phyloP scores from a whole-genome alignment of 768 basidiomycete genomes.

The Imleria badia region DNA sequence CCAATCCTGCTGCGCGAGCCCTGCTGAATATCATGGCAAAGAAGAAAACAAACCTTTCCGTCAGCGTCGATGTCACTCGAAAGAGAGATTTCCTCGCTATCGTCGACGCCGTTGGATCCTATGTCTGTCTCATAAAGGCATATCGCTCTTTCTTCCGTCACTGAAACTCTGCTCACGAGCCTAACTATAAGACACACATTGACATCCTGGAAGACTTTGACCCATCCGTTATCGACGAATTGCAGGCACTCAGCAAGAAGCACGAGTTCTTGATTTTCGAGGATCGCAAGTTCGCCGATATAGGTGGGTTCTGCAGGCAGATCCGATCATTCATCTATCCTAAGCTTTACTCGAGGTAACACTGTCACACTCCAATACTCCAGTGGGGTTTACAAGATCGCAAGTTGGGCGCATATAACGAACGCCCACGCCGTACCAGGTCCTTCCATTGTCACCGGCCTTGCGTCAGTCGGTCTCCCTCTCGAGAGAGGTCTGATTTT shows the following conservation, averaged over 20 bases:
- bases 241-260: conserved; percentile 69
- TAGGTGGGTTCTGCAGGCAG: conserved; percentile 56
- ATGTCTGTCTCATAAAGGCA: conserved; percentile 94
- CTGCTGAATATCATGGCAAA: conserved; percentile 81
- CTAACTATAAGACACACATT: conserved; percentile 78
- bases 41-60: conserved; percentile 90
- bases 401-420: conserved; percentile 94
- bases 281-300: conserved; percentile 98
- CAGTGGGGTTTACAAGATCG: conserved; percentile 88
- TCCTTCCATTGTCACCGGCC: conserved; percentile 91
- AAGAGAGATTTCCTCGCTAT: conserved; percentile 78
- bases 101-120: conserved; percentile 85
- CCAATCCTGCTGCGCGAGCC: conserved; percentile 74
- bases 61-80: conserved; percentile 92
- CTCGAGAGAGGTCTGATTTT: conserved; percentile 82
- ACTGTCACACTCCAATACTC: conserved; percentile 96
- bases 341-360: conserved; percentile 63
- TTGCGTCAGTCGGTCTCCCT: conserved; percentile 82
- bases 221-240: conserved; percentile 58
- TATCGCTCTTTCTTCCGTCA: conserved; percentile 14
- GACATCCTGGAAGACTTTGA: conserved; percentile 96
- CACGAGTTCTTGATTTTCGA: conserved; percentile 97
- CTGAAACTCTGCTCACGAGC: conserved; percentile 23
- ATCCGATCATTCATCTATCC: background rate
- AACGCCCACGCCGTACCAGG: conserved; percentile 97